phyloP scores from a whole-genome alignment of 768 basidiomycete species.

The Suillus americanus region DNA sequence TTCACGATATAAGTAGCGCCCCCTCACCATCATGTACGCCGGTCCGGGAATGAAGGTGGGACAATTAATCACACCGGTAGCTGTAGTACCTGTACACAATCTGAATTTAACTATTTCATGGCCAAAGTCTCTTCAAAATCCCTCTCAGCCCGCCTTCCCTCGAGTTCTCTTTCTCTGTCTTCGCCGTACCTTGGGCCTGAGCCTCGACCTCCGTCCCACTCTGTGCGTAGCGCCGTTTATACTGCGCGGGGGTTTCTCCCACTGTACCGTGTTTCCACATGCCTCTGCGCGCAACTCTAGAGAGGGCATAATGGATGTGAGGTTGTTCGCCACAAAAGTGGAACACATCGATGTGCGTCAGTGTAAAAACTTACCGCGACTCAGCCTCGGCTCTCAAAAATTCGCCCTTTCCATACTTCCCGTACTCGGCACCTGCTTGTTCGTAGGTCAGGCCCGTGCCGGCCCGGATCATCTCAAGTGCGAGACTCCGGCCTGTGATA shows the following conservation, averaged over 20 bases:
- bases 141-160: not conserved
- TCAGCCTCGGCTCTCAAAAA: conserved; percentile 61
- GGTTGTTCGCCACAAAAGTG: not conserved
- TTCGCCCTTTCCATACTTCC: conserved; percentile 60
- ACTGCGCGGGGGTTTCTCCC: conserved; percentile 74
- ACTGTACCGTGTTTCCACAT: conserved; percentile 65
- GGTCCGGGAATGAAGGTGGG: not conserved
- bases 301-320: not conserved
- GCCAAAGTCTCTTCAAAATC: conserved; percentile 5
- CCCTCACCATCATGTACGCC: not conserved
- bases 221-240: conserved; percentile 65
- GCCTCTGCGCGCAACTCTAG: conserved; percentile 61
- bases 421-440: conserved; percentile 80
- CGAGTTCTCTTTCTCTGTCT: not conserved
- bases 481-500: conserved; percentile 40
- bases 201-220: not conserved
- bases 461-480: conserved; percentile 74
- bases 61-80: not conserved
- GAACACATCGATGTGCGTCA: not conserved
- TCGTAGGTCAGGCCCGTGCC: conserved; percentile 79
- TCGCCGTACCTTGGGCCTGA: not conserved
- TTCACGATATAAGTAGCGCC: not conserved
- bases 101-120: not conserved
- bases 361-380: conserved; percentile 58
- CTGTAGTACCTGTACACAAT: not conserved